Percentiles rank a stretch among this genome's conserved stretches.
Conservation (phyloP, 345 rosid genomes). For the Lepidium aucheri region DNA sequence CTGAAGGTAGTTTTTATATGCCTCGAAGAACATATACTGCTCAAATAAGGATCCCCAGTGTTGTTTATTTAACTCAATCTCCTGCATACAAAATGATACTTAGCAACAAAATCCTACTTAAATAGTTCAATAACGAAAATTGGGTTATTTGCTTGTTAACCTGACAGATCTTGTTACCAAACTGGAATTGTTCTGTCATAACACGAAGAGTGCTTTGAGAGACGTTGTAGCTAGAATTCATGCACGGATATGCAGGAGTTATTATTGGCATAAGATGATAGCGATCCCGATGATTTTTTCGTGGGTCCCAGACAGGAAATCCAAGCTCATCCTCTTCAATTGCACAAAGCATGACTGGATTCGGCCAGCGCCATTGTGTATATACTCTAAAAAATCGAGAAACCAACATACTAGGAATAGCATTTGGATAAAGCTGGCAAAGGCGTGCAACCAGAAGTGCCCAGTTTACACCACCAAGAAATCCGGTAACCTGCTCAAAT, state of each 20-base stretch:
- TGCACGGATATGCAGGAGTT: constrained; percentile 80
- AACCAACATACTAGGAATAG: constrained; percentile 58
- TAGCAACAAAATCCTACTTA: not conserved
- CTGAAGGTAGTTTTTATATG: constrained; percentile 61
- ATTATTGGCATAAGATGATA: constrained; percentile 63
- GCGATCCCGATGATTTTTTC: constrained; percentile 57
- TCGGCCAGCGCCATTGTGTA: constrained; percentile 73
- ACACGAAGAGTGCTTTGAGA: constrained; percentile 59
- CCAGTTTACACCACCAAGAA: constrained; percentile 74
- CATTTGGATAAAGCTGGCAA: constrained; percentile 73
- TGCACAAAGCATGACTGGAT: constrained; percentile 66
- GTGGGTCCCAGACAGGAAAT: constrained; percentile 61
- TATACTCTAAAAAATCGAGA: constrained; percentile 59
- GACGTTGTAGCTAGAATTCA: constrained; percentile 74
- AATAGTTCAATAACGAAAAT: not conserved
- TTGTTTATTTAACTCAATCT: constrained; percentile 47
- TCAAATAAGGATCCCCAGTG: constrained; percentile 53
- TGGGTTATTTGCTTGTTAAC: constrained; percentile 13
- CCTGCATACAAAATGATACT: constrained; percentile 24
- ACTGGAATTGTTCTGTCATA: constrained; percentile 56
- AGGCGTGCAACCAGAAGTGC: constrained; percentile 59
- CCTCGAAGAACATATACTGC: constrained; percentile 53
- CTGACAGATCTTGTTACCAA: constrained; percentile 54
- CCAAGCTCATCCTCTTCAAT: constrained; percentile 54
- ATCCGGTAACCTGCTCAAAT: constrained; percentile 50